Evolutionary conservation across 2,329 filamentous ascomycete genomes (phyloP).

Genomic region (Triangularia verruculosa): DNA sequence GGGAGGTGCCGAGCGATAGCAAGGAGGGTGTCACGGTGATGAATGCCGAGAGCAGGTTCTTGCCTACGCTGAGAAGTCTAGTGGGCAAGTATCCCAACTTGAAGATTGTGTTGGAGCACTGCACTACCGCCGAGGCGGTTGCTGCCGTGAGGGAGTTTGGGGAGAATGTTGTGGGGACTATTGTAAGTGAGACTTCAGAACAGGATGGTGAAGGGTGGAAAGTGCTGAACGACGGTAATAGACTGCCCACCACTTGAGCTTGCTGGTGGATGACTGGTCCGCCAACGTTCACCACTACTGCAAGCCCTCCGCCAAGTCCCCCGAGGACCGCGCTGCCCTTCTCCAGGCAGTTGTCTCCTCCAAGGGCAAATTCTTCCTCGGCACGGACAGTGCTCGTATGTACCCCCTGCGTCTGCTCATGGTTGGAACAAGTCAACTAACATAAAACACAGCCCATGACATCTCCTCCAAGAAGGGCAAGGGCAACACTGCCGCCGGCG

Average conservation of each 20-base stretch:
- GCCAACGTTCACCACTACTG: slow-evolving; percentile 69
- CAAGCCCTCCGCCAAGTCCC: slow-evolving; percentile 74
- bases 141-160: slow-evolving; percentile 75
- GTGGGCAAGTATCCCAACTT: slow-evolving; percentile 73
- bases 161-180: slow-evolving; percentile 71
- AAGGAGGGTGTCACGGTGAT: slow-evolving; percentile 46
- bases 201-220: neutral
- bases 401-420: slow-evolving; percentile 5
- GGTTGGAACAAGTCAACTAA: neutral
- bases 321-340: slow-evolving; percentile 69
- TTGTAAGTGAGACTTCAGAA: slow-evolving; percentile 36
- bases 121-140: slow-evolving; percentile 78
- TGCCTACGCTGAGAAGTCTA: slow-evolving; percentile 73
- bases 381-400: slow-evolving; percentile 67
- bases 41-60: slow-evolving; percentile 72
- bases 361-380: slow-evolving; percentile 69
- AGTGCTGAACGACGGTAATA: slow-evolving; percentile 6
- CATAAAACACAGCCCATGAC: slow-evolving; percentile 45
- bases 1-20: slow-evolving; percentile 60
- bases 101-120: slow-evolving; percentile 75
- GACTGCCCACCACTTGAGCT: slow-evolving; percentile 80
- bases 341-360: slow-evolving; percentile 60
- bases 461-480: slow-evolving; percentile 55
- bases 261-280: slow-evolving; percentile 69
- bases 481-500: slow-evolving; percentile 64